Evolutionary conservation across 192 early-diverging fungal genomes (phyloP), one percentile per base, ranked within the genome.

Genomic region (Linnemannia zychae): DNA sequence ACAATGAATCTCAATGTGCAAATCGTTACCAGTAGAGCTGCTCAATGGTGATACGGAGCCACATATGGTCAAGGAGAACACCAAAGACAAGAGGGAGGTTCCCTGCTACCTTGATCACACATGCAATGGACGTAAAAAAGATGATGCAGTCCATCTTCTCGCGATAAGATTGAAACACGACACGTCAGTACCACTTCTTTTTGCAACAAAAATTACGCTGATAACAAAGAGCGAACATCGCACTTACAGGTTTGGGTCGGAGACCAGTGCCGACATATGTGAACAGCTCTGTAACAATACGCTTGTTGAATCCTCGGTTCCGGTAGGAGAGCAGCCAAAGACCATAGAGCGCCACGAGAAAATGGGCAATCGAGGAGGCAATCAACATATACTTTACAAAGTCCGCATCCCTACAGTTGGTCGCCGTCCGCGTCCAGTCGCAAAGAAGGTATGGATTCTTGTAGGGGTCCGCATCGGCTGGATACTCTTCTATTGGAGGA

Each of bases 91-190:
- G 7, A 3, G 31, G 7, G 12, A 85, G 37, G 33, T 85, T 85
- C 18, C 38, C 68, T 9, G 65, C 44, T 7, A 85, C 44, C 40
- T 85, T 85, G 77, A 79, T 24, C 24, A 79, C 33, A 50, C 60
- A 75, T 7, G 77, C 77, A 40, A 85, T 40, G 1, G 49, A 48
- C 20, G 74, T 71, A 47, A 72, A 85, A 37, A 85, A 85, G 18
- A 79, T 60, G 18, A 85, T 76, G 24, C 83, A 85, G 78, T 85
- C 83, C 83, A 85, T 79, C 83, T 85, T 47, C 3, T 24, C 4
- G 66, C 6, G 47, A 50, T 28, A 36, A 28, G 9, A 69, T 16
- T 38, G 11, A 53, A 47, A 13, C 48, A 7, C 34, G 20, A 22
- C 24, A 36, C 74, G 57, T 75, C 12, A 36, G 18, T 65, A 11